These are phyloP conservation scores for Cenchrus fungigraminus DNA, from an alignment of 176 grass and related monocot species.

Conservation along the genomic window DNA sequence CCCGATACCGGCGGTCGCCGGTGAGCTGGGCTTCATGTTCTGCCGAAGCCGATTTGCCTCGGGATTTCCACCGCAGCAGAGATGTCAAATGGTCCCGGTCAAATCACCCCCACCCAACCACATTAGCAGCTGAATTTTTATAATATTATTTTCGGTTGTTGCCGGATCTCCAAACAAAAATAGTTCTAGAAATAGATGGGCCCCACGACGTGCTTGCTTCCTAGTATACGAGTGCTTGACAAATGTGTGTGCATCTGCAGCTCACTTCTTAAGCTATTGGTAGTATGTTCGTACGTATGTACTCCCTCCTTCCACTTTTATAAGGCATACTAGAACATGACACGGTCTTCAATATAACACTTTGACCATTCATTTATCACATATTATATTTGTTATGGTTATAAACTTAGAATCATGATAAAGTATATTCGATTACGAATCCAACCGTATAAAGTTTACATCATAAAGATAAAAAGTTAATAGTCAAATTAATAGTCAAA, in stretches of 20 bases:
- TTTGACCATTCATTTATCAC: no score
- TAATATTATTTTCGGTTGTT: not conserved
- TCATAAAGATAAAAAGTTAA: no score
- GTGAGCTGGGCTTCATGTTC: not conserved
- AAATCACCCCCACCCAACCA: slow-evolving; percentile 33
- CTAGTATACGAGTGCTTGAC: slow-evolving; percentile 8
- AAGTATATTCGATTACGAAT: no score
- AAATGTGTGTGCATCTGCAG: not conserved
- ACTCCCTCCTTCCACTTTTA: no score
- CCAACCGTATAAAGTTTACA: no score
- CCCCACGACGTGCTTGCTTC: not conserved
- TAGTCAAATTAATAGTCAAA: no score
- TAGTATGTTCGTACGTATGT: no score
- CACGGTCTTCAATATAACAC: no score
- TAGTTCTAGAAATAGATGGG: not conserved
- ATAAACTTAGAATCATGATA: no score
- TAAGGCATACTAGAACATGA: no score
- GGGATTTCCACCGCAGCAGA: slow-evolving; percentile 38
- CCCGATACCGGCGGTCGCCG: slow-evolving; percentile 11
- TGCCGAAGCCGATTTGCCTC: not conserved
- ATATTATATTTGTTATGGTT: no score
- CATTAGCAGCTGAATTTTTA: not conserved
- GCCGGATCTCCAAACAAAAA: not conserved
- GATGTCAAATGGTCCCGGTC: slow-evolving; percentile 50
- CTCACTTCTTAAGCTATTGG: not conserved